Evolutionary conservation across 176 grass and related monocot genomes (phyloP).

Genomic region (Oryza punctata): DNA sequence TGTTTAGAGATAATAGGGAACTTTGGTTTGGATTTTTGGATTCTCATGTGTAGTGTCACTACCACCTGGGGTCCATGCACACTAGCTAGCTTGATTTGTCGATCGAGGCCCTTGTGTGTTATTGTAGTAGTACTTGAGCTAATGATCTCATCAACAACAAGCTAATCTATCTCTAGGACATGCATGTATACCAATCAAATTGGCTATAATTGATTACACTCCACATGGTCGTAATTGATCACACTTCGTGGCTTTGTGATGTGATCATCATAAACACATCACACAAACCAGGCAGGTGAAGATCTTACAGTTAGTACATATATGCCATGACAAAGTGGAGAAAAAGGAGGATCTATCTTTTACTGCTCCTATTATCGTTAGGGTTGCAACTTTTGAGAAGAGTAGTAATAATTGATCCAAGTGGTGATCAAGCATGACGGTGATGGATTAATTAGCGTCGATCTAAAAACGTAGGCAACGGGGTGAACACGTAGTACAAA

Average conservation of each 20-base stretch:
- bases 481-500: neutral
- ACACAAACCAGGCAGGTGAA: neutral
- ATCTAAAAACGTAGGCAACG: neutral
- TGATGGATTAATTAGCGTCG: neutral
- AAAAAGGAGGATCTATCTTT: neutral
- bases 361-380: slow-evolving; percentile 7
- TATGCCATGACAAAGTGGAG: slow-evolving; percentile 28
- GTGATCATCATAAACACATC: neutral
- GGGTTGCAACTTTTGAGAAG: slow-evolving; percentile 59
- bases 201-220: neutral
- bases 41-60: neutral
- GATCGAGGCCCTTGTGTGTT: neutral
- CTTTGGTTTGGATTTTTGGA: neutral
- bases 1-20: neutral
- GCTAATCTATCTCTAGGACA: neutral
- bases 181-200: neutral
- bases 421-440: slow-evolving; percentile 57
- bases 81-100: neutral
- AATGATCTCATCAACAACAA: neutral
- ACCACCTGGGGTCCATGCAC: neutral
- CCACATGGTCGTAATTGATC: neutral
- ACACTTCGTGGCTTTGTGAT: neutral
- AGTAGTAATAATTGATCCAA: slow-evolving; percentile 9
- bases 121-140: neutral
- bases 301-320: slow-evolving; percentile 6